Conservation (phyloP, 1,284 basidiomycete genomes). For the Ceratobasidium sp. region DNA sequence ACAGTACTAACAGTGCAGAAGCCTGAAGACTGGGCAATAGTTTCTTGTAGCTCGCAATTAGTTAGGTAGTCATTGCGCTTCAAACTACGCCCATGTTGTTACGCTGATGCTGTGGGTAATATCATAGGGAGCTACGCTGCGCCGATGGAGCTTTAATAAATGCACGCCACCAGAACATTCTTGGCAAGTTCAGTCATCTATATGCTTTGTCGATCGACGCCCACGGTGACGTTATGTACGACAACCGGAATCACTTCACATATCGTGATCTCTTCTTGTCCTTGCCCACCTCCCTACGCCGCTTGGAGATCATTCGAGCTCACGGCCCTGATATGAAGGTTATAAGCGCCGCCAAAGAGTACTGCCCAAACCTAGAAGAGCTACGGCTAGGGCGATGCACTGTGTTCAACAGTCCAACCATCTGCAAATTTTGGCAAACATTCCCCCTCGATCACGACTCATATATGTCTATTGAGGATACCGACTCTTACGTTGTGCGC, state of each 20-base stretch:
- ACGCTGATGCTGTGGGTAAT: not conserved
- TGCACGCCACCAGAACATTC: not conserved
- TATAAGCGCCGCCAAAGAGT: not conserved
- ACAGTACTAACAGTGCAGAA: not conserved
- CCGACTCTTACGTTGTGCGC: slow-evolving; percentile 21
- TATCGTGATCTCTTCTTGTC: slow-evolving; percentile 1
- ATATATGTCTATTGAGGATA: not conserved
- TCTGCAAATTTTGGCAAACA: slow-evolving; percentile 6
- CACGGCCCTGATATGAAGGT: slow-evolving; percentile 2
- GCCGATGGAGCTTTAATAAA: not conserved
- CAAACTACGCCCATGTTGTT: not conserved
- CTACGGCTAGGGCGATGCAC: slow-evolving; percentile 16
- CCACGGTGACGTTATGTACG: not conserved
- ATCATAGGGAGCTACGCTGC: slow-evolving; percentile 15
- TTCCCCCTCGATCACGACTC: slow-evolving; percentile 23
- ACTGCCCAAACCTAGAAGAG: slow-evolving; percentile 1
- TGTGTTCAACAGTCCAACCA: slow-evolving; percentile 15
- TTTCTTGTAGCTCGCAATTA: not conserved
- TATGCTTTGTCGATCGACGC: slow-evolving; percentile 1
- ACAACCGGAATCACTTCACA: not conserved
- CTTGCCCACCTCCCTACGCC: not conserved
- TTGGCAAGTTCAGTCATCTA: not conserved
- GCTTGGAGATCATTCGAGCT: not conserved
- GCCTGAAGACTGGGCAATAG: not conserved
- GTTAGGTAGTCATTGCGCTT: slow-evolving; percentile 10